These are phyloP conservation scores for Pseudogymnoascus sp. DNA, from an alignment of 2,329 filamentous ascomycete species.

Conservation along the genomic window DNA sequence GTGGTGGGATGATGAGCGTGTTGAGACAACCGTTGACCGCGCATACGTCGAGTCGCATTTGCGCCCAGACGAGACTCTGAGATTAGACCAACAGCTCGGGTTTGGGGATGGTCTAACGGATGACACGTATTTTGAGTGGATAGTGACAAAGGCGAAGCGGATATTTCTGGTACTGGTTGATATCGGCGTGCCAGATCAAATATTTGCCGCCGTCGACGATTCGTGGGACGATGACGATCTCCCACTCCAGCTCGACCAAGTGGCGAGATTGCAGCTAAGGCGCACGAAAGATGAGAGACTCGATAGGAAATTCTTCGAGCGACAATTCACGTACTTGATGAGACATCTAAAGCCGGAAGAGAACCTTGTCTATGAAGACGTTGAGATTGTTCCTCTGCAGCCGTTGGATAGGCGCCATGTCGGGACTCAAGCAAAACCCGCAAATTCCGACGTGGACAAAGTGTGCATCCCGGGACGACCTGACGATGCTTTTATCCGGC, in stretches of 20 bases:
- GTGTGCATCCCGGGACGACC: constrained; percentile 57
- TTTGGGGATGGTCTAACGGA: constrained; percentile 62
- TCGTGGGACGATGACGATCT: constrained; percentile 72
- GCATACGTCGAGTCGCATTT: constrained; percentile 60
- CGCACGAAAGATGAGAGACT: constrained; percentile 51
- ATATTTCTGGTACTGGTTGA: constrained; percentile 66
- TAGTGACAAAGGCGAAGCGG: constrained; percentile 58
- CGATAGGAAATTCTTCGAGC: constrained; percentile 62
- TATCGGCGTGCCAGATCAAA: constrained; percentile 62
- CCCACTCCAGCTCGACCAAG: constrained; percentile 58
- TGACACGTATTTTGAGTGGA: constrained; percentile 73
- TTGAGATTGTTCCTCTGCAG: constrained; percentile 63
- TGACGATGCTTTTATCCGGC: constrained; percentile 48
- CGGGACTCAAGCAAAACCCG: constrained; percentile 30
- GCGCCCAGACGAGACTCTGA: constrained; percentile 52
- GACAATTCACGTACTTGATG: constrained; percentile 65
- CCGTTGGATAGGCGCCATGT: constrained; percentile 48
- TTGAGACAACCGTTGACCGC: constrained; percentile 61
- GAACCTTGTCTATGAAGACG: constrained; percentile 56
- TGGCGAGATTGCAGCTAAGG: constrained; percentile 55
- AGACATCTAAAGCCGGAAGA: constrained; percentile 52
- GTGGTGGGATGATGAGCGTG: constrained; percentile 67
- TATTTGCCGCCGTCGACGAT: constrained; percentile 67
- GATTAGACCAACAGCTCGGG: constrained; percentile 53
- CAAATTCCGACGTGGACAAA: constrained; percentile 42